Conservation (phyloP, 352 stramenopile species). For the Pythium insidiosum region DNA sequence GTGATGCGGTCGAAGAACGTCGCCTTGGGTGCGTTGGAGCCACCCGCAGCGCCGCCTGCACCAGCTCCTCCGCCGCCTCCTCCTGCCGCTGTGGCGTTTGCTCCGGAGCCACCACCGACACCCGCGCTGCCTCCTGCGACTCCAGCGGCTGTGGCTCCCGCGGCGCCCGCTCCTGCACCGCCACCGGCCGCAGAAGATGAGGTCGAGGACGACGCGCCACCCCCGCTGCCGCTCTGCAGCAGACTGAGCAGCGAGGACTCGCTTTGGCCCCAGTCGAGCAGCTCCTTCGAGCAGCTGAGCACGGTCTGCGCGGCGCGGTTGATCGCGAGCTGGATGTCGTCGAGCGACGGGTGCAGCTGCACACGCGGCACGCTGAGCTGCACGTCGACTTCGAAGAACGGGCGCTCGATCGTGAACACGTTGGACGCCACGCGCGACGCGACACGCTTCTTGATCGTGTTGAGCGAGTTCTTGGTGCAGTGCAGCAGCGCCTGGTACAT, state of each 20-base stretch:
- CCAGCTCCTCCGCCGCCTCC: constrained; percentile 9
- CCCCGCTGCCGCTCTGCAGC: constrained; percentile 13
- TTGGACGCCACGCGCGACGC: constrained; percentile 82
- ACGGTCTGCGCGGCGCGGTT: constrained; percentile 96
- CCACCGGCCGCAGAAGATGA: constrained; percentile 17
- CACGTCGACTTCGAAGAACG: constrained; percentile 98
- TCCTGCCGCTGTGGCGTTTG: no score
- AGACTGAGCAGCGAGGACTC: constrained; percentile 37
- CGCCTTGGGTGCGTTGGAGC: constrained; percentile 23
- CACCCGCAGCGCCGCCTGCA: not conserved
- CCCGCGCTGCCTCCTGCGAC: no score
- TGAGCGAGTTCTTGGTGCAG: constrained; percentile 98
- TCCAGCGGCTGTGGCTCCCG: constrained; percentile 4
- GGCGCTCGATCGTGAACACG: constrained; percentile 90
- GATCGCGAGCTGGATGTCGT: constrained; percentile 97
- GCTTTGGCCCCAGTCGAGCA: constrained; percentile 92
- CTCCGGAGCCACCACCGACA: no score
- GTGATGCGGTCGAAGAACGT: constrained; percentile 98
- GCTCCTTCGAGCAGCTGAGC: constrained; percentile 94
- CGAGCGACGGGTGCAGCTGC: constrained; percentile 92
- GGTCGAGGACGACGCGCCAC: constrained; percentile 14
- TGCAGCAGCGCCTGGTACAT: constrained; percentile 98
- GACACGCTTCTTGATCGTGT: constrained; percentile 97
- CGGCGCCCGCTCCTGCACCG: constrained; percentile 4
- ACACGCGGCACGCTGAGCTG: constrained; percentile 93